Evolutionary conservation across 2,329 filamentous ascomycete genomes (phyloP), one percentile per base, ranked within the genome.

Genomic region (Penicillium sp.): DNA sequence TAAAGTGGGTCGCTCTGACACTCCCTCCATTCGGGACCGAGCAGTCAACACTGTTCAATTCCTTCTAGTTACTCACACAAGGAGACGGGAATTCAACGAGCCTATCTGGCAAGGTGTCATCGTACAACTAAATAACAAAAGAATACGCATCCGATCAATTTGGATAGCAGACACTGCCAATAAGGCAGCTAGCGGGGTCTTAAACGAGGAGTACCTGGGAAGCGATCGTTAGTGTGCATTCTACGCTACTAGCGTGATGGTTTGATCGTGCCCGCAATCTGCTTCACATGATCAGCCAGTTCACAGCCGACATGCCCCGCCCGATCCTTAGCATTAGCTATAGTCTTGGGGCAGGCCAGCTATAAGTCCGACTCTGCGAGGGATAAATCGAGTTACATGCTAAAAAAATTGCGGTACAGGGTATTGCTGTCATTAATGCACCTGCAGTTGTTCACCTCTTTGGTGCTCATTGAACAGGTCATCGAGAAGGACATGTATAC

Each of bases 301-400:
- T 73, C 49, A 64, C 71, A 31, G 60, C 68, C 17, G 57, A 73
- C n/a, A 75, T 76, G 71, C 71, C 72, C 2, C 69, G 62, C 25
- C 92, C 92, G 0, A 79, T 96, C n/a, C 77, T 96, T 64, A 91
- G 90, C 59, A 75, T 96, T n/a, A 92, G 90, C 14, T 92, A 96
- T 76, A 94, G 90, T 64, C 90, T 93, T 78, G 92, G 92, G 64
- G 90, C 83, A 65, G 84, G 82, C 69, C 83, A 88, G 60, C 81
- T 94, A 64, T 64, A 28, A 12, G 58, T 56, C 20, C 20, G 20
- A 20, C 20, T 20, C 20, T 20, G 20, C 20, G 20, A 20, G 20
- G 20, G 20, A 20, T 20, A 1, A 1, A 20, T 20, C 20, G 20
- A 20, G 20, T 20, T 20, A 20, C 20, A 20, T 20, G 22, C 41